phyloP scores from a whole-genome alignment of 306 rosid genomes.

The Castanea sativa region DNA sequence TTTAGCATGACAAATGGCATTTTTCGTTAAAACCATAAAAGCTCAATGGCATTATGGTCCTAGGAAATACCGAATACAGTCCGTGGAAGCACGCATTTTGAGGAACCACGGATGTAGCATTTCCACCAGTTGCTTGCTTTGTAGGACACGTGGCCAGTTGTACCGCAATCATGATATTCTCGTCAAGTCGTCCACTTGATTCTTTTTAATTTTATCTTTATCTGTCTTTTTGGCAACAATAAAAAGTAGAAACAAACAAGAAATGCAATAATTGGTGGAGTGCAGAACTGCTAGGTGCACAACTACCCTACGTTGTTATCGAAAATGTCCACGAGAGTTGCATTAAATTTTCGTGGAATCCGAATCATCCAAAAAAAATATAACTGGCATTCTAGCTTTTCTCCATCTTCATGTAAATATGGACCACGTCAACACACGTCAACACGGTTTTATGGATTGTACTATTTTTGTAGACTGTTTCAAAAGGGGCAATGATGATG shows the following conservation, averaged over 20 bases:
- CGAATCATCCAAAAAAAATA: neutral
- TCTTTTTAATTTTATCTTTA: too few species aligned
- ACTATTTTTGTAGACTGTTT: neutral
- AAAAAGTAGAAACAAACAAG: neutral
- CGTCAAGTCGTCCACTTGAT: slow-evolving; percentile 26
- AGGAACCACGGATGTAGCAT: slow-evolving; percentile 23
- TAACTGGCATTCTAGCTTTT: slow-evolving; percentile 2
- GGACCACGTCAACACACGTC: neutral
- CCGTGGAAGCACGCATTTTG: slow-evolving; percentile 26
- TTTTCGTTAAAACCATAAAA: neutral
- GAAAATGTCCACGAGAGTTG: neutral
- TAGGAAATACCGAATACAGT: neutral
- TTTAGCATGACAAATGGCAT: neutral
- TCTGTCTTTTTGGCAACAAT: neutral
- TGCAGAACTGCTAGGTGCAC: neutral
- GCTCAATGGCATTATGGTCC: slow-evolving; percentile 18
- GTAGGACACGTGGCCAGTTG: slow-evolving; percentile 42
- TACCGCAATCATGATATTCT: slow-evolving; percentile 30
- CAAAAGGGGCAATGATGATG: neutral
- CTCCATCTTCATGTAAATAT: neutral
- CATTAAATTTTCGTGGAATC: neutral
- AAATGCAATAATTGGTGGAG: slow-evolving; percentile 10
- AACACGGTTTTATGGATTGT: neutral
- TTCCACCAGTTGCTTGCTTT: slow-evolving; percentile 21
- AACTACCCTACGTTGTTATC: slow-evolving; percentile 7